Base-by-base conservation (phyloP, 2,329 filamentous ascomycete species). In the Gnomoniopsis sp. region DNA sequence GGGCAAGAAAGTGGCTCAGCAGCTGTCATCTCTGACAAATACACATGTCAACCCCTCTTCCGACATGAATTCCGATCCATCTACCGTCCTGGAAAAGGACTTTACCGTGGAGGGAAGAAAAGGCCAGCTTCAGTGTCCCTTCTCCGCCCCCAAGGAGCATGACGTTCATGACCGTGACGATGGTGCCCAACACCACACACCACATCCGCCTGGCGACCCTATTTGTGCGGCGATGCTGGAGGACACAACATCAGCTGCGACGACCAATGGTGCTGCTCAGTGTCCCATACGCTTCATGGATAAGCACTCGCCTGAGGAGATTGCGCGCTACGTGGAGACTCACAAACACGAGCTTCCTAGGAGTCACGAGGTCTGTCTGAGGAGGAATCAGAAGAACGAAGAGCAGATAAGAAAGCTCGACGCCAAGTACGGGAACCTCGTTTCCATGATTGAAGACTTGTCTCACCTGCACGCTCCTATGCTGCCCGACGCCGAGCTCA, bases 271-370 rank as follows among this genome's bases (percentile, higher is more conserved):
- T 46, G 76, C 79, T 19, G 78, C 72, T 58, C 91, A 91, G 69
- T 98, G 93, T 72, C 93, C 93, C 2, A 98, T 98, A 61, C 89
- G 93, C 50, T 97, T 89, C 75, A 79, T 97, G 69, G 89, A 97
- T 72, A 88, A 96, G 71, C 93, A 96, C 70, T 92, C 91, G 2
- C 91, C 93, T 2, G 91, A 96, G 75, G 93, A 97, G 70, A 88
- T 98, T 62, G 93, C 93, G 15, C 86, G 89, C 68, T 98, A 96
- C 72, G 91, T 98, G 68, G 91, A 97, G 72, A 92, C 88, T 54
- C 93, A 97, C 77, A 97, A 97, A 72, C 93, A 98, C 74, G 90
- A 96, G 72, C 84, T 98, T 55, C 93, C 93, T 11, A 86, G 93
- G 66, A 97, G 92, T 71, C 93, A 98, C 74, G 91, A 96, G 70